A percentile compares a stretch with the other conserved stretches of the same genome.
Conservation (phyloP, 306 rosid genomes). For the Vigna radiata region DNA sequence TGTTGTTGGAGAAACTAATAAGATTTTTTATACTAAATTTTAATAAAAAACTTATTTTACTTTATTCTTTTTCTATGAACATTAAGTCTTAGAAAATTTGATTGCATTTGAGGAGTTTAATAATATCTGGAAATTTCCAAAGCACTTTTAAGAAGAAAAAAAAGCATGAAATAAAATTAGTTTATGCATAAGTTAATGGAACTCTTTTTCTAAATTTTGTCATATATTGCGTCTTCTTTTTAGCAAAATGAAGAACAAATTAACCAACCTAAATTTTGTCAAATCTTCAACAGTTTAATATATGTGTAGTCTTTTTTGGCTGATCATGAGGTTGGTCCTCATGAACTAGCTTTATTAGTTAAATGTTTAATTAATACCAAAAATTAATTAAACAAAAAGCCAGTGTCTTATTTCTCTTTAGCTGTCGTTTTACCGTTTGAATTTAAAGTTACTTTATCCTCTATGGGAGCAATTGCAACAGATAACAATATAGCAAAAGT, state of each 20-base stretch:
- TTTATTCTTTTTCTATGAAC: too few relatives aligned
- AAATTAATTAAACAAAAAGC: conserved; percentile 2
- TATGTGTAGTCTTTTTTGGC: too few relatives aligned
- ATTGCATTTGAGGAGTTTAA: too few relatives aligned
- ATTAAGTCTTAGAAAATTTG: too few relatives aligned
- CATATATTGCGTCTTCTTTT: not conserved
- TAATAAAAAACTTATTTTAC: too few relatives aligned
- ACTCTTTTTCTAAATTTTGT: not conserved
- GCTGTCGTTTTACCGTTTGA: not conserved
- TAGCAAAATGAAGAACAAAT: conserved; percentile 3
- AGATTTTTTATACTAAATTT: too few relatives aligned
- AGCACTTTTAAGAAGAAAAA: too few relatives aligned
- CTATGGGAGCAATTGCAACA: not conserved
- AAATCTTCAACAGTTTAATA: not conserved
- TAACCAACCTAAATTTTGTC: not conserved
- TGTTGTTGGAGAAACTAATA: too few relatives aligned
- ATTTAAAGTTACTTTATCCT: not conserved
- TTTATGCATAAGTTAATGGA: too few relatives aligned
- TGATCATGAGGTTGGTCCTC: conserved; percentile 4
- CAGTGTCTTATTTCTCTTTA: not conserved
- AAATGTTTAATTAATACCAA: conserved; percentile 1
- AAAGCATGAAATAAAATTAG: too few relatives aligned
- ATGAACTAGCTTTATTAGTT: conserved; percentile 5
- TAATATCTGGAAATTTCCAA: too few relatives aligned
- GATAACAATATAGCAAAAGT: too few relatives aligned